Conservation (phyloP, 768 basidiomycete species). For the Royoungia palumana region DNA sequence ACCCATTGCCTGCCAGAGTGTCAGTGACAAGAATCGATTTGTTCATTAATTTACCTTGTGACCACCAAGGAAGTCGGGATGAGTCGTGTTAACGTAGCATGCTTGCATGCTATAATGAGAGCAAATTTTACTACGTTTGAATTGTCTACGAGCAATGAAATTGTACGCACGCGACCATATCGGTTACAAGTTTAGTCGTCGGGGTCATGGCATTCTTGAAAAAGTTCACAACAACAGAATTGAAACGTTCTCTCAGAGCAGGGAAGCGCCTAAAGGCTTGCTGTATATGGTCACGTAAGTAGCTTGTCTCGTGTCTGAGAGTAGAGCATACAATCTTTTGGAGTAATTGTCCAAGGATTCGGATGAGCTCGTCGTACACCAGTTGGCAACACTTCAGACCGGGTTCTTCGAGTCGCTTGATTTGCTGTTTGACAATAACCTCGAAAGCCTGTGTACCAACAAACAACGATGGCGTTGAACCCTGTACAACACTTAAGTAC, state of each 20-base stretch:
- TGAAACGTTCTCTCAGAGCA: slow-evolving; percentile 94
- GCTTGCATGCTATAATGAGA: slow-evolving; percentile 79
- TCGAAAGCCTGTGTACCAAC: slow-evolving; percentile 98
- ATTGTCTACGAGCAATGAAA: not conserved
- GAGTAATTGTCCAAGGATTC: slow-evolving; percentile 91
- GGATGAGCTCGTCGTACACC: slow-evolving; percentile 95
- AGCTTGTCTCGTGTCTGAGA: not conserved
- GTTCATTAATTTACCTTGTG: slow-evolving; percentile 58
- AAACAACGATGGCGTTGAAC: slow-evolving; percentile 93
- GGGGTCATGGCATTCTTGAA: slow-evolving; percentile 94
- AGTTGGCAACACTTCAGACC: slow-evolving; percentile 90
- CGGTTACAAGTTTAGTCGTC: slow-evolving; percentile 90
- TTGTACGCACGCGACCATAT: slow-evolving; percentile 80
- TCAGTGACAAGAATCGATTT: not conserved
- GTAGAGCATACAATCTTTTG: slow-evolving; percentile 71
- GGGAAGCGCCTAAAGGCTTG: slow-evolving; percentile 96
- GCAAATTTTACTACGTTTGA: not conserved
- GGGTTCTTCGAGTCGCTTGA: slow-evolving; percentile 94
- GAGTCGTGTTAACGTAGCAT: slow-evolving; percentile 98
- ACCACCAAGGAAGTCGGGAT: slow-evolving; percentile 96
- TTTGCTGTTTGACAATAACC: slow-evolving; percentile 98
- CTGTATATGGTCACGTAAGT: slow-evolving; percentile 39
- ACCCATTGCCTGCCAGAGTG: slow-evolving; percentile 68
- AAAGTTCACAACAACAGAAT: slow-evolving; percentile 92
- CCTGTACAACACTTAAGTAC: slow-evolving; percentile 42